Evolutionary conservation across 352 stramenopile species (phyloP), one percentile per base, ranked within the genome.

Genomic region (Phytopythium cucurbitacearum): DNA sequence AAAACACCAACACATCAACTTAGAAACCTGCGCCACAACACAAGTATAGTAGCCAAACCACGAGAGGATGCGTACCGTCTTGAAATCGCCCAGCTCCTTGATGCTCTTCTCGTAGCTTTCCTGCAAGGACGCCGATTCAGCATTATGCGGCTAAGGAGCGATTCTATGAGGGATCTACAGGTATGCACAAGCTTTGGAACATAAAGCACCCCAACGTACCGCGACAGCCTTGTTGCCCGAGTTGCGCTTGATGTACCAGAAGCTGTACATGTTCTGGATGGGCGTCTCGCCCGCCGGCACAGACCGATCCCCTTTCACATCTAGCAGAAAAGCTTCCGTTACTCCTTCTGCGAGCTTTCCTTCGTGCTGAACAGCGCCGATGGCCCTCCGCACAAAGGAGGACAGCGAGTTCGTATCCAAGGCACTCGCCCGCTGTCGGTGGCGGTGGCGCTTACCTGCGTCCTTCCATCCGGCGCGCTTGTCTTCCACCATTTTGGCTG

Each of bases 31-130:
- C 34, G 15, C 40, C 11, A 16, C 10, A 48, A 32, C 15, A 46
- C 21, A 7, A 32, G 7, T 34, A 33, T 8, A 5, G 13, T 52
- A 36, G 21, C 21, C 21, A 50, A 43, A 34, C 12, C 36, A n/a
- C 9, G 11, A 7, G 3, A 49, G 8, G 34, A 36, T 3, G 28
- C 73, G 9, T 33, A 91, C 80, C 42, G 91, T 97, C 67, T 97
- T 95, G 63, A 97, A 98, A 43, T 91, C 84, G 39, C 84, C 85
- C 12, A 97, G 69, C 40, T 89, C 85, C 69, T 98, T 98, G 62
- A 97, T 97, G 55, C 88, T 96, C 57, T 96, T 97, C 59, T 97
- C 88, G 54, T 98, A 97, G 61, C 89, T 96, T 55, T 97, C 85
- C 70, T 92, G 59, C 43, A 49, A 47, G 6, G 33, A 15, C 11